Base-by-base conservation (phyloP, 2,329 filamentous ascomycete species). In the Stachybotrys echinatus region DNA sequence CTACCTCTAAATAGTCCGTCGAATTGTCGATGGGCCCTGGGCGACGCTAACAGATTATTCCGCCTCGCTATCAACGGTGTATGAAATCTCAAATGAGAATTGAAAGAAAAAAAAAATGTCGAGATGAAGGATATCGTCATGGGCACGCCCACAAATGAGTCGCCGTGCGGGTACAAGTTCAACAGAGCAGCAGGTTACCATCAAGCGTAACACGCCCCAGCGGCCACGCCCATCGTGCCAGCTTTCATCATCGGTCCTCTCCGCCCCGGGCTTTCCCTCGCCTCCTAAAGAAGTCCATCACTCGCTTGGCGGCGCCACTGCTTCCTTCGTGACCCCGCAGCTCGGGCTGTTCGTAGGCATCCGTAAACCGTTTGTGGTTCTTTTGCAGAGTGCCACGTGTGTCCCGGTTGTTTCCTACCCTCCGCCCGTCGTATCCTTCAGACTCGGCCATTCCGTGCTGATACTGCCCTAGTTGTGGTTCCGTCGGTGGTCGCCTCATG, bases 221-320 rank as follows among this genome's bases (percentile, higher is more conserved):
- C 27, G 14, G 14, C 27, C 10, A 14, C 14, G 23, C 18, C 17
- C 21, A n/a, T 19, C n/a, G 23, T 14, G 44, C 49, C 45, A 50
- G 19, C 49, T 40, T 17, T 52, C 50, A 50, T 63, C 55, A 81
- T 72, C 77, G 75, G 59, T 76, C 70, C 53, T 83, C 79, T 37
- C 77, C 78, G 50, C 77, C 81, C 62, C 87, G 77, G 58, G 85
- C 89, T 72, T 87, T 90, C 50, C 88, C 89, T 65, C 92, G 82
- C 66, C 92, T 81, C 60, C 94, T 81, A 76, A 99, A 99, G 70
- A 97, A 96, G 72, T 99, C 92, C 92, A 99, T 97, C 38, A 99
- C 94, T 64, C 90, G 85, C 66, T 92, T 87, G 14, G 92, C 91
- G 3, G 91, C 88, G 50, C 89, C 89, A 55, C 85, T 92, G 67